Conservation (phyloP, 2,329 filamentous ascomycete genomes). For the Fusarium avenaceum region DNA sequence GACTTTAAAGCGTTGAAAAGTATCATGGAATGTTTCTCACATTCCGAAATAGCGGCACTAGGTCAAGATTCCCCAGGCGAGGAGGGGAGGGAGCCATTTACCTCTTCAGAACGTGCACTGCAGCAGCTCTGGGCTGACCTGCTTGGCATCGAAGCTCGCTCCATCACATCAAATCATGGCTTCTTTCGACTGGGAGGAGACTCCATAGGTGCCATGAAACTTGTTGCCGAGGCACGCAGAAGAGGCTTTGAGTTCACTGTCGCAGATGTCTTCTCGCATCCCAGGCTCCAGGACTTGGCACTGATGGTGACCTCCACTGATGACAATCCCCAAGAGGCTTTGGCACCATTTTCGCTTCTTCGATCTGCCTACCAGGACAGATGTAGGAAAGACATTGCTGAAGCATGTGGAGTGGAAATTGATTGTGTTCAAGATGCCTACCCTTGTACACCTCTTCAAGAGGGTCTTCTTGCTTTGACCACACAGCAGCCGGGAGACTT, state of each 20-base stretch:
- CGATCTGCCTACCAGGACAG: background rate
- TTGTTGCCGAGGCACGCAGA: background rate
- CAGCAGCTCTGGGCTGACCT: background rate
- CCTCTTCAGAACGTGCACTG: background rate
- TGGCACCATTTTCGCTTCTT: slow-evolving; percentile 3
- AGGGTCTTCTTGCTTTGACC: slow-evolving; percentile 63
- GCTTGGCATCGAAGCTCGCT: background rate
- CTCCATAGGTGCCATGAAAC: background rate
- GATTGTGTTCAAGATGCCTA: slow-evolving; percentile 61
- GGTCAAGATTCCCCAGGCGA: too few species aligned
- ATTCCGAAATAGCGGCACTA: background rate
- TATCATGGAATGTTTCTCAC: background rate
- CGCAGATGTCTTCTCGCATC: background rate
- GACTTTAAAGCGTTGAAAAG: too few species aligned
- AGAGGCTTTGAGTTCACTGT: background rate
- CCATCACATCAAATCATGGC: background rate
- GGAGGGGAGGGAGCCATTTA: too few species aligned
- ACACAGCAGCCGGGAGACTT: slow-evolving; percentile 21
- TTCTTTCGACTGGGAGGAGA: background rate
- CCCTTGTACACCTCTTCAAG: slow-evolving; percentile 63
- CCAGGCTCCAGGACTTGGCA: too few species aligned
- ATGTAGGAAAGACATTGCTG: background rate
- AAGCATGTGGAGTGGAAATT: slow-evolving; percentile 1
- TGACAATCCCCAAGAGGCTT: too few species aligned
- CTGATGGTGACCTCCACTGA: too few species aligned